Conservation (phyloP, 2,329 filamentous ascomycete genomes). For the Penicillium sp. region DNA sequence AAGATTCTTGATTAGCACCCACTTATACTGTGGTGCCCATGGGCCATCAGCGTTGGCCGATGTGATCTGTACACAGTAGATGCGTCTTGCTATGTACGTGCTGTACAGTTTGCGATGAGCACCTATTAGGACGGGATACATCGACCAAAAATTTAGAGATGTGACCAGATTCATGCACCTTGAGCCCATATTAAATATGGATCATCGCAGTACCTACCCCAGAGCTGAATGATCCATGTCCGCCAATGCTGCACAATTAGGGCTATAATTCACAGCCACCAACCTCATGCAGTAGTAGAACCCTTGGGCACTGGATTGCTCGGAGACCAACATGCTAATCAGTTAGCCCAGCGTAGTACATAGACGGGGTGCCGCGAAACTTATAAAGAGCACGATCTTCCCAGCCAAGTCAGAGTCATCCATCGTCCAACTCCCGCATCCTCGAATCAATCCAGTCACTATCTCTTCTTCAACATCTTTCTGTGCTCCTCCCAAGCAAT, state of each 20-base stretch:
- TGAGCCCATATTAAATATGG: not conserved
- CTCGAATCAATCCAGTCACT: not conserved
- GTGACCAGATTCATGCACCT: not conserved
- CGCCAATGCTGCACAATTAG: not conserved
- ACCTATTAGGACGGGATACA: not conserved
- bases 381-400: slow-evolving; percentile 23
- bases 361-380: not conserved
- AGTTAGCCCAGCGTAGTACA: not conserved
- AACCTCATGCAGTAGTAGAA: slow-evolving; percentile 1
- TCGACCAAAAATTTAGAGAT: not conserved
- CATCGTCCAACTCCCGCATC: slow-evolving; percentile 11
- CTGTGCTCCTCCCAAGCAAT: not conserved
- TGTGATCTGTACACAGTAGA: not conserved
- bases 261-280: slow-evolving; percentile 6
- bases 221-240: not conserved
- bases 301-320: not conserved
- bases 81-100: not conserved
- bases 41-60: not conserved
- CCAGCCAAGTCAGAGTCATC: not conserved
- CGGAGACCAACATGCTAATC: not conserved
- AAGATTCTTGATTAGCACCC: not conserved
- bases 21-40: not conserved
- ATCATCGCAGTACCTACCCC: no score
- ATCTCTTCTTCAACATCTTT: not conserved
- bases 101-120: not conserved